phyloP scores from a whole-genome alignment of 2,329 filamentous ascomycete genomes.

The Colletotrichum kahawae region DNA sequence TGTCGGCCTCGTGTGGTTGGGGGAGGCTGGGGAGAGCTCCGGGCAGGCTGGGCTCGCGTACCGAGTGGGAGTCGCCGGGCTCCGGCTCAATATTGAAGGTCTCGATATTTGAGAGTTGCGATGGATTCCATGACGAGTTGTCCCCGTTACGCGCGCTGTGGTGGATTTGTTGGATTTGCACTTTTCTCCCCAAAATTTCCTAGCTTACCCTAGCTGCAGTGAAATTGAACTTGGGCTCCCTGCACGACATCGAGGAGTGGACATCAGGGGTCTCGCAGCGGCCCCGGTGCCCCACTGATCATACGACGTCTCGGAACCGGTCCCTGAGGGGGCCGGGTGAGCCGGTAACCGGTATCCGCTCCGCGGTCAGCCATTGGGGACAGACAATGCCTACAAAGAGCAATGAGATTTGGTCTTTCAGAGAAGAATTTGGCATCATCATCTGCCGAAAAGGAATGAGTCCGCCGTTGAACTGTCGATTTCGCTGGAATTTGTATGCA shows the following conservation, averaged over 20 bases:
- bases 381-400: not conserved
- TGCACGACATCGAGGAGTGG: not conserved
- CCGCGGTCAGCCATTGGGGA: not conserved
- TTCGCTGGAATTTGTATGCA: not conserved
- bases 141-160: not conserved
- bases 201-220: not conserved
- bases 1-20: not conserved
- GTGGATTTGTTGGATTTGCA: not conserved
- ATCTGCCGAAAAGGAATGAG: not conserved
- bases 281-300: not conserved
- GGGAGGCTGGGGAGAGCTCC: not conserved
- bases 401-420: not conserved
- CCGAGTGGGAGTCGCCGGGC: not conserved
- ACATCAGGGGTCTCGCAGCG: not conserved
- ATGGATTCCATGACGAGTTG: not conserved
- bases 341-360: not conserved
- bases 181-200: not conserved
- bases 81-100: not conserved
- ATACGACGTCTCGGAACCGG: not conserved
- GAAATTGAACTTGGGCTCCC: not conserved
- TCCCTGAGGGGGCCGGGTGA: not conserved
- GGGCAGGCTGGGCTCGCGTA: not conserved
- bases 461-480: not conserved
- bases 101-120: not conserved
- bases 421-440: not conserved